Evolutionary conservation across 768 basidiomycete species (phyloP), one percentile per base, ranked within the genome.

Genomic region (Aureoboletus auriporus): DNA sequence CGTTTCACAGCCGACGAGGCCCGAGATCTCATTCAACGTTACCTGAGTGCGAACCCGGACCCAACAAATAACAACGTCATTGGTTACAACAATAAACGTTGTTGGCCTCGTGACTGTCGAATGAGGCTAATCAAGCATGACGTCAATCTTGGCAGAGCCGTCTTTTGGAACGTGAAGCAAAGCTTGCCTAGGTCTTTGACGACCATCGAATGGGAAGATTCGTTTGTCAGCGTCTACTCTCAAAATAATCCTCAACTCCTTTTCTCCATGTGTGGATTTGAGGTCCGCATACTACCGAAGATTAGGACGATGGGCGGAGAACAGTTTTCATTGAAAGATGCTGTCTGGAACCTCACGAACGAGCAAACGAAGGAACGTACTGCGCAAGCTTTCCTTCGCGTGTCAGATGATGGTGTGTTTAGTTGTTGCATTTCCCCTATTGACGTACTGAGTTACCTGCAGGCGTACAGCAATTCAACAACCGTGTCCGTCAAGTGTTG

Each of bases 91-190:
- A 98, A 97, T 76, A 96, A 95, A 70, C 86, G 93, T 42, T 98
- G 96, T 72, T 99, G 96, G 96, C 96, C 96, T 33, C 81, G 94
- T 56, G 96, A 99, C 70, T 99, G 96, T 68, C 86, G 96, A 50
- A 99, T 99, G 96, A 78, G 96, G 30, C 77, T 99, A 49, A 95
- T 96, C 76, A 99, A 99, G 71, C 96, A 99, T 68, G 96, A 99
- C 64, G 96, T 98, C 70, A 98, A 99, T 69, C 76, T 99, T 39
- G 96, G 95, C 17, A 82, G 96, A 52, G 96, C 96, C 2, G 96
- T 97, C 8, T 98, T 96, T 72, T 99, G 95, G 96, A 98, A 99
- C 63, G 91, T 98, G 67, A 96, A 97, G 72, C 93, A 97, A 68
- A 90, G 90, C 57, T 69, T 99, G 23, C 96, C 96, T 0, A 77